A percentile compares a stretch with the other conserved stretches of the same genome.
Evolutionary conservation across 805 yeast genomes (phyloP).

Genomic region (Cyberlindnera xishuangbannaensis): DNA sequence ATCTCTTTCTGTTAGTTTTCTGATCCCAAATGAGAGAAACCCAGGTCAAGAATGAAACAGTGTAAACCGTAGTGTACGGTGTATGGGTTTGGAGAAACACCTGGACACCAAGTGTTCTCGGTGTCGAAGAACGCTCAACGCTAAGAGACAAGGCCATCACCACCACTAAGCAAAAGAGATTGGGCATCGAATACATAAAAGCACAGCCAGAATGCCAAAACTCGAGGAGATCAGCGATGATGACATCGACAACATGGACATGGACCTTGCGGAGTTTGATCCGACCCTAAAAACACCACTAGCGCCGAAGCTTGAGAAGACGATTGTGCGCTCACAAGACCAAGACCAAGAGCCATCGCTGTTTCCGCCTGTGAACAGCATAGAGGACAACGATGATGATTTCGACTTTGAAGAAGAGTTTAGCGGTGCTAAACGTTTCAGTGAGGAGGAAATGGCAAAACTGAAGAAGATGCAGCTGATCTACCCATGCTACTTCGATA

Average conservation of each 20-base stretch:
- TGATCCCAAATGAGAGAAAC: no score
- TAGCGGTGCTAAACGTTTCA: slow-evolving; percentile 27
- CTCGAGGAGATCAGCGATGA: slow-evolving; percentile 74
- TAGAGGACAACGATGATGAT: slow-evolving; percentile 4
- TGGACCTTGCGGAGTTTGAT: slow-evolving; percentile 91
- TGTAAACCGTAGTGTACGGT: no score
- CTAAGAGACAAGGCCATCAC: no score
- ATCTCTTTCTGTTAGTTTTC: no score
- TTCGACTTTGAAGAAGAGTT: slow-evolving; percentile 13
- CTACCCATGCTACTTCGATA: slow-evolving; percentile 93
- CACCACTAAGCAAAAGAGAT: no score
- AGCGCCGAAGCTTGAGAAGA: slow-evolving; percentile 62
- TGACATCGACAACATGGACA: slow-evolving; percentile 85
- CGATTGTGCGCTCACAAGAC: slow-evolving; percentile 58
- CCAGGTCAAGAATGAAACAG: no score
- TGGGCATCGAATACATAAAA: no score
- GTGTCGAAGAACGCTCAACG: no score
- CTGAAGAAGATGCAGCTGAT: slow-evolving; percentile 65
- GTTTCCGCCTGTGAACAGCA: slow-evolving; percentile 2
- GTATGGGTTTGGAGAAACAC: no score
- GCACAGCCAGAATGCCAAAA: slow-evolving; percentile 46
- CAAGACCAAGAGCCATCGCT: slow-evolving; percentile 14
- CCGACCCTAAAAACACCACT: slow-evolving; percentile 61
- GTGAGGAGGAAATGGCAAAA: slow-evolving; percentile 55
- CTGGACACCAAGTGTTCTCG: no score